Evolutionary conservation across 2,329 filamentous ascomycete species (phyloP).

Genomic region (Leptodontidium sp.): DNA sequence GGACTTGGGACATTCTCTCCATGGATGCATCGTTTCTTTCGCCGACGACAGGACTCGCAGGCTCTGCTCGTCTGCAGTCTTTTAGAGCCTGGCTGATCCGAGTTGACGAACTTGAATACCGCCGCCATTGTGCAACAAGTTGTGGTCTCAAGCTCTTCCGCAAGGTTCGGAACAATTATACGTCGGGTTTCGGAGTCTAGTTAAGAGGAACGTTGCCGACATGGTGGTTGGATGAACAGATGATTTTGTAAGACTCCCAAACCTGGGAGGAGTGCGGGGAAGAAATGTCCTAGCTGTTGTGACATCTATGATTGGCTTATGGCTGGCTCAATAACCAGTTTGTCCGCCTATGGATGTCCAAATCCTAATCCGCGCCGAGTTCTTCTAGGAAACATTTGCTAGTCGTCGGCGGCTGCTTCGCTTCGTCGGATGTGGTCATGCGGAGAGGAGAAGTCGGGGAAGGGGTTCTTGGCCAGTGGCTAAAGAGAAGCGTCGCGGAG

Average conservation of each 20-base stretch:
- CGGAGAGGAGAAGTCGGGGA: background rate
- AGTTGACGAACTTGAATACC: conserved; percentile 65
- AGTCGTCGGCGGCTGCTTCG: too few relatives aligned
- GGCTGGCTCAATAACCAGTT: too few relatives aligned
- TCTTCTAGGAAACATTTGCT: too few relatives aligned
- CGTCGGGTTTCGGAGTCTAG: background rate
- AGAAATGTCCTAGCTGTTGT: background rate
- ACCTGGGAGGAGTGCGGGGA: background rate
- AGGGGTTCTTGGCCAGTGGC: too few relatives aligned
- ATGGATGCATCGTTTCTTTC: conserved; percentile 52
- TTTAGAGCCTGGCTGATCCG: conserved; percentile 59
- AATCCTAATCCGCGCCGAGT: too few relatives aligned
- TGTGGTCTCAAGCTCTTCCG: background rate
- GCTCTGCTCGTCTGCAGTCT: conserved; percentile 67
- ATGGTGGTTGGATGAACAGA: background rate
- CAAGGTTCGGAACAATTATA: too few relatives aligned
- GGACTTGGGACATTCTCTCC: conserved; percentile 29
- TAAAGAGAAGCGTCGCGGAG: background rate
- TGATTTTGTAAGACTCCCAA: too few relatives aligned
- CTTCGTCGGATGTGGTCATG: background rate
- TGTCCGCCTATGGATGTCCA: too few relatives aligned
- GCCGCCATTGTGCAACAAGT: background rate
- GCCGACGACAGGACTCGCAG: conserved; percentile 60
- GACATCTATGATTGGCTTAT: too few relatives aligned
- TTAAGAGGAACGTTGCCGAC: conserved; percentile 1